Percentiles rank a stretch among this genome's conserved stretches.
phyloP scores from a whole-genome alignment of 805 yeast genomes.

The Metschnikowia koreensis region DNA sequence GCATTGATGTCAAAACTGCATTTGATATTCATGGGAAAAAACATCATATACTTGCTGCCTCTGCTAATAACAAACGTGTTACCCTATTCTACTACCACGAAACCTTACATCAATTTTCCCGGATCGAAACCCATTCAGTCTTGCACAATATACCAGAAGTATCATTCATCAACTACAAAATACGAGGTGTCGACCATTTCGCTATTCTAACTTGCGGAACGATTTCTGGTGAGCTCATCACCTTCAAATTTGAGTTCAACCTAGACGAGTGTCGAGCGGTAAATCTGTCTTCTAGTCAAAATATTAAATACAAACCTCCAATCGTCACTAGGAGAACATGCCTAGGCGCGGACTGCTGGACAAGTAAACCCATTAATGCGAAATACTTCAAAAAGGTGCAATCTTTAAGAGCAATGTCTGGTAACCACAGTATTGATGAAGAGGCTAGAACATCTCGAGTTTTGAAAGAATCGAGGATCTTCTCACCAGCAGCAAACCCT shows the following conservation, averaged over 20 bases:
- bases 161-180: slow-evolving; percentile 30
- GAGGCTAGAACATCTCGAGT: slow-evolving; percentile 27
- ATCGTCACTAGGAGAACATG: slow-evolving; percentile 22
- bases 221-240: slow-evolving; percentile 46
- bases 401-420: slow-evolving; percentile 46
- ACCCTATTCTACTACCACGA: slow-evolving; percentile 38
- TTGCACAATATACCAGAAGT: slow-evolving; percentile 57
- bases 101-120: slow-evolving; percentile 26
- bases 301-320: slow-evolving; percentile 27
- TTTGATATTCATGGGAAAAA: slow-evolving; percentile 15
- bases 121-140: slow-evolving; percentile 40
- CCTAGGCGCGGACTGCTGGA: slow-evolving; percentile 49
- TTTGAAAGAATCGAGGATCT: slow-evolving; percentile 38
- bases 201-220: slow-evolving; percentile 39
- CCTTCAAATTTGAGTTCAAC: slow-evolving; percentile 35
- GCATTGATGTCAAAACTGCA: slow-evolving; percentile 45
- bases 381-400: slow-evolving; percentile 48
- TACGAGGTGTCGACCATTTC: slow-evolving; percentile 20
- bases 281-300: not conserved
- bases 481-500: slow-evolving; percentile 20
- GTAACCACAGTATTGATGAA: slow-evolving; percentile 41
- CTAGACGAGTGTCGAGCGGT: not conserved
- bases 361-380: slow-evolving; percentile 40
- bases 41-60: slow-evolving; percentile 41
- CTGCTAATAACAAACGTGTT: slow-evolving; percentile 54